Evolutionary conservation across 805 yeast species (phyloP).

Genomic region (Saturnispora sanitii): DNA sequence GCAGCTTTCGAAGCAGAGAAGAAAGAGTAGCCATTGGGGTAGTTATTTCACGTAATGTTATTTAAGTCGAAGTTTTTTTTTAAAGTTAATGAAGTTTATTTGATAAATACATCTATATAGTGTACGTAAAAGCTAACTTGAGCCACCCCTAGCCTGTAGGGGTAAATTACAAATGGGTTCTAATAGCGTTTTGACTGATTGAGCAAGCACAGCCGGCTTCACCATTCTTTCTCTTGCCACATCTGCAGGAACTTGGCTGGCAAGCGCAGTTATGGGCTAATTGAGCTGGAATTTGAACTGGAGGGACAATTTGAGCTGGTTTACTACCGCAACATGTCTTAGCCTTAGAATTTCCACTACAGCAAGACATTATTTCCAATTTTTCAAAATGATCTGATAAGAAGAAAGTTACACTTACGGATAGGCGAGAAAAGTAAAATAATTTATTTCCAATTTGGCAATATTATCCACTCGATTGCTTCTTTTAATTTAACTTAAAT

Average conservation of each 20-base stretch:
- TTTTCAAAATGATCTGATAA: neutral
- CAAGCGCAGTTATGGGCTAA: conserved; percentile 1
- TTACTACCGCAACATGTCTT: neutral
- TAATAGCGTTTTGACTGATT: neutral
- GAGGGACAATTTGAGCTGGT: too few species aligned
- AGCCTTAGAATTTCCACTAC: neutral
- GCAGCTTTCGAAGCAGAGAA: conserved; percentile 19
- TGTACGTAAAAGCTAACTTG: neutral
- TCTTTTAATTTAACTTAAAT: neutral
- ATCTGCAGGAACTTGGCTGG: conserved; percentile 5
- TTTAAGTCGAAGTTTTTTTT: neutral
- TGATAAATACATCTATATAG: neutral
- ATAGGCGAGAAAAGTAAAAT: neutral
- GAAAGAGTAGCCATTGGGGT: conserved; percentile 12
- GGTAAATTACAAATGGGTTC: conserved; percentile 4
- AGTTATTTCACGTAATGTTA: too few species aligned
- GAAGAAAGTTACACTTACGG: too few species aligned
- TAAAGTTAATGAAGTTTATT: neutral
- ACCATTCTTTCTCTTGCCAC: conserved; percentile 4
- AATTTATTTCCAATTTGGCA: neutral
- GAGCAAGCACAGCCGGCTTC: conserved; percentile 5
- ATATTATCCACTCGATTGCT: neutral
- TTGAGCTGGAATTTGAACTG: neutral
- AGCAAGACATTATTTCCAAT: conserved; percentile 4
- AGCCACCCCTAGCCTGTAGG: too few species aligned